phyloP scores from a whole-genome alignment of 1,139 yeast genomes.

The Yarrowia galli region DNA sequence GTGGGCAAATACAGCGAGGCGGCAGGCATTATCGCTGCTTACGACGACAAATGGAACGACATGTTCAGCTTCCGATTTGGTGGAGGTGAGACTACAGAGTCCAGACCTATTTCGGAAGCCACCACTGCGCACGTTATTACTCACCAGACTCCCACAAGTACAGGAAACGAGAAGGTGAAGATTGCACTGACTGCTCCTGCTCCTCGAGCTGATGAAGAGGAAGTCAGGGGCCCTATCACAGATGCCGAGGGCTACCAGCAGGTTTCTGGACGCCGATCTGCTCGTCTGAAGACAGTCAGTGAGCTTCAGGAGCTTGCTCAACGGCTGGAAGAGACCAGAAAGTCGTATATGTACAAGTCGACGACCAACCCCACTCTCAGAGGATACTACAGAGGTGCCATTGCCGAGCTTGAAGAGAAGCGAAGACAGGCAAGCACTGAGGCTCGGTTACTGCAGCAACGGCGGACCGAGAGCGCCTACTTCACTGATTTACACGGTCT shows the following conservation, averaged over 20 bases:
- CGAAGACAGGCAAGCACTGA: constrained; percentile 25
- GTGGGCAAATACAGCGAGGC: constrained; percentile 4
- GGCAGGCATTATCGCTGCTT: constrained; percentile 10
- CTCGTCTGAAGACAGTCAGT: constrained; percentile 25
- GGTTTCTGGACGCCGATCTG: constrained; percentile 5
- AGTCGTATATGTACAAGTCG: constrained; percentile 18
- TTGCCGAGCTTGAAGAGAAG: constrained; percentile 29
- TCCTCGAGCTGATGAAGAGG: background rate
- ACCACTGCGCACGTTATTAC: constrained; percentile 7
- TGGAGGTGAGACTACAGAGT: background rate
- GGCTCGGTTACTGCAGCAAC: constrained; percentile 16
- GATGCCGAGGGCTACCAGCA: constrained; percentile 21
- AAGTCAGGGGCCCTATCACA: background rate
- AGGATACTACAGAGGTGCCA: constrained; percentile 26
- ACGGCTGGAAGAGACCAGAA: constrained; percentile 15
- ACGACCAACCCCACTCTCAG: constrained; percentile 17
- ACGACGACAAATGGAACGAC: constrained; percentile 26
- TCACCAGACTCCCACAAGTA: background rate
- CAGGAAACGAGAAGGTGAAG: constrained; percentile 16
- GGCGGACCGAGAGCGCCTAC: background rate
- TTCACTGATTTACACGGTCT: constrained; percentile 30
- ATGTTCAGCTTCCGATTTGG: constrained; percentile 22
- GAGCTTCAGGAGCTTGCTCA: constrained; percentile 26
- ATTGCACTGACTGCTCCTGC: constrained; percentile 29
- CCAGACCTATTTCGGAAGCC: background rate